These are phyloP conservation scores for Cladorrhinum samala DNA, from an alignment of 495 filamentous ascomycete species.

Conservation along the genomic window DNA sequence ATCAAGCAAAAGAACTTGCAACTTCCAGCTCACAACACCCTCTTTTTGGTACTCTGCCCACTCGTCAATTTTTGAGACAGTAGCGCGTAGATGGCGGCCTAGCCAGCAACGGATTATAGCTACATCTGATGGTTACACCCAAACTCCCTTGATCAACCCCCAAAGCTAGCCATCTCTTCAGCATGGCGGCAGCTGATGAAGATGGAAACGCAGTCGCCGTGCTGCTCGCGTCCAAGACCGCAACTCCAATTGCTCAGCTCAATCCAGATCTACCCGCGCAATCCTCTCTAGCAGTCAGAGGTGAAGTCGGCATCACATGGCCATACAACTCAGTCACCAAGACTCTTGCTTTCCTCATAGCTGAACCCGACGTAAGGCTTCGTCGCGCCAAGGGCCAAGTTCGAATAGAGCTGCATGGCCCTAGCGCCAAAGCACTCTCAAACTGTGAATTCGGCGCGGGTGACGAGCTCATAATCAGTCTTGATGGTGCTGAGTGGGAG, in stretches of 20 bases:
- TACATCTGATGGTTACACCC: background rate
- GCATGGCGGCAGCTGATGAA: slow-evolving; percentile 20
- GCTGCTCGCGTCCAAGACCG: slow-evolving; percentile 13
- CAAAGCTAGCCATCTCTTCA: background rate
- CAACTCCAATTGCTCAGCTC: slow-evolving; percentile 59
- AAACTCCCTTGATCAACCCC: background rate
- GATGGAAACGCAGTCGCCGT: background rate
- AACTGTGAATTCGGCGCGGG: slow-evolving; percentile 63
- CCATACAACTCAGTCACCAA: slow-evolving; percentile 74
- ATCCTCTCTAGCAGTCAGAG: slow-evolving; percentile 37
- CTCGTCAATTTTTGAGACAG: background rate
- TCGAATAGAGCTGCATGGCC: slow-evolving; percentile 69
- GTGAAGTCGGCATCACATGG: slow-evolving; percentile 80
- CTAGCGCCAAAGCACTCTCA: slow-evolving; percentile 63
- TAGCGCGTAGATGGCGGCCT: background rate
- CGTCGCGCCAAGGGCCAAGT: slow-evolving; percentile 75
- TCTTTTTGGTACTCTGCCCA: background rate
- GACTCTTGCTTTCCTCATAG: slow-evolving; percentile 68
- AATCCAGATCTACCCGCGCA: slow-evolving; percentile 45
- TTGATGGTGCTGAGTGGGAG: slow-evolving; percentile 60
- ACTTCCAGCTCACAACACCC: background rate
- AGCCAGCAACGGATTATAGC: background rate
- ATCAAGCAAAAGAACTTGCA: background rate
- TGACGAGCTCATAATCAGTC: slow-evolving; percentile 62
- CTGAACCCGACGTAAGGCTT: slow-evolving; percentile 81